A percentile compares a stretch with the other conserved stretches of the same genome.
phyloP scores from a whole-genome alignment of 2,329 filamentous ascomycete genomes.

The Fonsecaea pedrosoi region DNA sequence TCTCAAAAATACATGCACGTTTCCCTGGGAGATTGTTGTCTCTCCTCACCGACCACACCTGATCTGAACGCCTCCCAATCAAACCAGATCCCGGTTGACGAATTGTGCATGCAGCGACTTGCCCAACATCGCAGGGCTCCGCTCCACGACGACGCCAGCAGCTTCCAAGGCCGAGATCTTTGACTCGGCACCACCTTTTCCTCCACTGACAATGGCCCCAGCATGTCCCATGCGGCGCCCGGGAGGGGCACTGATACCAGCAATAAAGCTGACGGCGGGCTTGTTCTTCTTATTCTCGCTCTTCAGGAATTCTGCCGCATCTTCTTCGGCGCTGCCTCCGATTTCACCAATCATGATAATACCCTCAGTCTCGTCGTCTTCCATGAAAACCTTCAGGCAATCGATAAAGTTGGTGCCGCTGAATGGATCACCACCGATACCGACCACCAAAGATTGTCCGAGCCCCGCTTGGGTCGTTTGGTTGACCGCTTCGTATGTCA shows the following conservation, averaged over 20 bases:
- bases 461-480: conserved; percentile 97
- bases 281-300: conserved; percentile 90
- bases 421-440: conserved; percentile 98
- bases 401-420: conserved; percentile 99
- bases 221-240: conserved; percentile 98
- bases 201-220: conserved; percentile 95
- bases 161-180: conserved; percentile 95
- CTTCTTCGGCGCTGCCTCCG: conserved; percentile 95
- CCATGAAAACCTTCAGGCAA: conserved; percentile 94
- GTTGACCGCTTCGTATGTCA: conserved; percentile 99
- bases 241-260: conserved; percentile 94
- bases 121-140: conserved; percentile 87
- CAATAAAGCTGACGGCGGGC: conserved; percentile 97
- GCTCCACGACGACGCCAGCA: conserved; percentile 94
- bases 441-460: conserved; percentile 96
- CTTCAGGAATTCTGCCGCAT: conserved; percentile 95
- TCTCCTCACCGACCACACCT: conserved; percentile 6
- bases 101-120: conserved; percentile 96
- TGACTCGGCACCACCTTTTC: conserved; percentile 96
- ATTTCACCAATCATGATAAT: conserved; percentile 99
- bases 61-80: conserved; percentile 44
- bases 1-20: conserved; percentile 24
- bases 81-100: conserved; percentile 93
- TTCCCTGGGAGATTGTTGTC: conserved; percentile 4
- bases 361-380: conserved; percentile 95